A percentile compares a stretch with the other conserved stretches of the same genome.
Evolutionary conservation across 345 rosid species (phyloP).

Genomic region (Diplotaxis tenuifolia): DNA sequence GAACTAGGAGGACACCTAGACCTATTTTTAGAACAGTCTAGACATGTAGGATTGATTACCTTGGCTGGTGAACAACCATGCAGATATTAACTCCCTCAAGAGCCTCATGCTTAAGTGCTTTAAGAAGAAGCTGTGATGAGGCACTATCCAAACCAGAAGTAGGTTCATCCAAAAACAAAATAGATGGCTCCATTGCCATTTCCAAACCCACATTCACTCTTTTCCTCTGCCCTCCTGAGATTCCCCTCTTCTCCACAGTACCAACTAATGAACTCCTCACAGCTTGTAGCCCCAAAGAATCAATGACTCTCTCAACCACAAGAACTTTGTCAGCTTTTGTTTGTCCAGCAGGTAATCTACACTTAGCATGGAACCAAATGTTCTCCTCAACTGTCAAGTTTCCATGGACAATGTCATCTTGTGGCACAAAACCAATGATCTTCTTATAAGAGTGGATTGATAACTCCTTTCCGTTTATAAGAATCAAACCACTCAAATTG

Average conservation of each 20-base stretch:
- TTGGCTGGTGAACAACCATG: conserved; percentile 98
- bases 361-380: conserved; percentile 91
- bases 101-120: conserved; percentile 85
- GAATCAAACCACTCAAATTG: conserved; percentile 61
- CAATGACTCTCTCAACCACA: conserved; percentile 87
- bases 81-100: conserved; percentile 90
- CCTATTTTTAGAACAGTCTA: too few relatives aligned
- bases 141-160: conserved; percentile 99
- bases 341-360: conserved; percentile 72
- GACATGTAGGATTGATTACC: conserved; percentile 37
- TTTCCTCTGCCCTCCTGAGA: conserved; percentile 97
- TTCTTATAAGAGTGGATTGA: conserved; percentile 79
- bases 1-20: too few relatives aligned
- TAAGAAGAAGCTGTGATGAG: conserved; percentile 82
- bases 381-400: conserved; percentile 95
- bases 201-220: conserved; percentile 94
- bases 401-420: conserved; percentile 94
- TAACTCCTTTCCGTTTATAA: conserved; percentile 67
- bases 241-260: conserved; percentile 89
- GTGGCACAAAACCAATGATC: conserved; percentile 89
- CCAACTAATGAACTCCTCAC: conserved; percentile 88
- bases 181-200: conserved; percentile 98
- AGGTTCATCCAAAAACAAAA: conserved; percentile 90
- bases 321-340: conserved; percentile 76
- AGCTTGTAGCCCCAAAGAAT: conserved; percentile 77